phyloP scores from a whole-genome alignment of 2,329 filamentous ascomycete genomes.

The Sporothrix variecibatus region DNA sequence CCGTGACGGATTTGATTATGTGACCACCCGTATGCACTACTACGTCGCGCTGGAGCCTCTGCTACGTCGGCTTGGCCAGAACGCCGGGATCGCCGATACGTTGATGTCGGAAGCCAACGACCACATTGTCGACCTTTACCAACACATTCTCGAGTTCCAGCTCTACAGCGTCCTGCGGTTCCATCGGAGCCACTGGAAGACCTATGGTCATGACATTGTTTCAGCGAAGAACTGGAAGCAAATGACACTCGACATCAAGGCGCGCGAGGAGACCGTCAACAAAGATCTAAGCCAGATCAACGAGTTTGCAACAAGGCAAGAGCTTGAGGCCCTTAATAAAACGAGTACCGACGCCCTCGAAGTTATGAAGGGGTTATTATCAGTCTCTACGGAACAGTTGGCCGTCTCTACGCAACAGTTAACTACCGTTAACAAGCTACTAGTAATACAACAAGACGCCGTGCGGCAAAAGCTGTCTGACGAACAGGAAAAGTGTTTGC shows the following conservation, averaged over 20 bases:
- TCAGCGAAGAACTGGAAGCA: slow-evolving; percentile 31
- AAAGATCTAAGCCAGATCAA: slow-evolving; percentile 21
- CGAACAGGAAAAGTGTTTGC: not conserved
- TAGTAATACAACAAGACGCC: not conserved
- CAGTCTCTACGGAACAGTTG: not conserved
- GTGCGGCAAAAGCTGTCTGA: not conserved
- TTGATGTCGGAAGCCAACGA: slow-evolving; percentile 25
- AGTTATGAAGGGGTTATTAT: not conserved
- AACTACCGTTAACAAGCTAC: not conserved
- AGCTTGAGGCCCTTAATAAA: slow-evolving; percentile 22
- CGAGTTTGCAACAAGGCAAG: slow-evolving; percentile 7
- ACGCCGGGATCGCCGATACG: not conserved
- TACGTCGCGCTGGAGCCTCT: slow-evolving; percentile 38
- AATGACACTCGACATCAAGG: slow-evolving; percentile 26
- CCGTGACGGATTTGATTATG: slow-evolving; percentile 39
- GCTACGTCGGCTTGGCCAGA: slow-evolving; percentile 28
- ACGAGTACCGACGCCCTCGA: not conserved
- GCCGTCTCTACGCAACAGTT: not conserved
- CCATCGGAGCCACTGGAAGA: slow-evolving; percentile 30
- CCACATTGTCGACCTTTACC: slow-evolving; percentile 32
- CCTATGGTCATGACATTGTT: slow-evolving; percentile 29
- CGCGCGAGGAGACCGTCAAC: slow-evolving; percentile 9
- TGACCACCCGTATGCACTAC: slow-evolving; percentile 39
- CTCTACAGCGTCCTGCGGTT: slow-evolving; percentile 40
- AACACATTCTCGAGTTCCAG: slow-evolving; percentile 41